A percentile compares a stretch with the other conserved stretches of the same genome.
Conservation (phyloP, 306 rosid genomes). For the Benincasa hispida region DNA sequence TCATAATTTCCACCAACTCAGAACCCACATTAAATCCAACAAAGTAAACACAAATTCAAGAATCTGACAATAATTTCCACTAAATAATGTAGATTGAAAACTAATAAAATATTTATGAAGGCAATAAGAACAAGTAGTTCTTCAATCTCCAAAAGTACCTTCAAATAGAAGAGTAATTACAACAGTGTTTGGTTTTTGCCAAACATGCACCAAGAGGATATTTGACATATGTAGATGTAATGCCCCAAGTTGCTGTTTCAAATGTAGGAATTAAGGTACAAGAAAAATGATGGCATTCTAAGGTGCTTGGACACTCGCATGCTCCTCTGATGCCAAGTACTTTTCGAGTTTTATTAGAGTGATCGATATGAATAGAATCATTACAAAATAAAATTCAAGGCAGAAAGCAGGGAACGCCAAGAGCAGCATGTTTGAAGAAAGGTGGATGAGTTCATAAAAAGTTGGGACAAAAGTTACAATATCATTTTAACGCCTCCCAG, state of each 20-base stretch:
- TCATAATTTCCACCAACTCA: no score
- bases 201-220: not conserved
- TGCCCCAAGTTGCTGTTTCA: not conserved
- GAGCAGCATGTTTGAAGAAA: not conserved
- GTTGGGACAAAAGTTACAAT: not conserved
- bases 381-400: not conserved
- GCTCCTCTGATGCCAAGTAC: not conserved
- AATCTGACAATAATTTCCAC: no score
- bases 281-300: not conserved
- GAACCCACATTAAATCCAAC: no score
- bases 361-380: not conserved
- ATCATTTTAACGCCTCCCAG: conserved; percentile 46
- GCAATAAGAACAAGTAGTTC: not conserved
- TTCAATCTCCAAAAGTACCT: not conserved
- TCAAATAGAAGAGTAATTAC: not conserved
- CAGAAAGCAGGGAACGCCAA: not conserved
- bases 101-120: not conserved
- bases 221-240: not conserved
- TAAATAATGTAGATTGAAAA: not conserved
- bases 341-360: not conserved
- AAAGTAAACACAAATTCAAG: no score
- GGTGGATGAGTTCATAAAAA: not conserved
- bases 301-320: not conserved
- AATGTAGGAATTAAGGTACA: not conserved
- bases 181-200: not conserved